Conservation (phyloP, 2,329 filamentous ascomycete species). For the Blastomyces parvus region DNA sequence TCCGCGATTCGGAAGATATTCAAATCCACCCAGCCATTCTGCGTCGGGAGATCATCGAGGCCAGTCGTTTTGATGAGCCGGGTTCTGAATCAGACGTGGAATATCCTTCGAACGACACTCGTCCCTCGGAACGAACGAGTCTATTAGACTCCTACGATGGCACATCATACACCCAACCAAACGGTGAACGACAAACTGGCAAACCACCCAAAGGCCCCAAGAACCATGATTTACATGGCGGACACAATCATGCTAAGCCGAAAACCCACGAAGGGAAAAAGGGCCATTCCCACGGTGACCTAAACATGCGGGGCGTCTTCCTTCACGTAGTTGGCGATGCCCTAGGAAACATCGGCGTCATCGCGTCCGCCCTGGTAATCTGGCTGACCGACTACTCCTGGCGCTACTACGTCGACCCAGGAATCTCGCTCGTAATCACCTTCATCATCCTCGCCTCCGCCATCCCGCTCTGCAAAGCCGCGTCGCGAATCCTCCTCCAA, state of each 20-base stretch:
- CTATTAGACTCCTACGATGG: constrained; percentile 36
- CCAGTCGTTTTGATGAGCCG: constrained; percentile 54
- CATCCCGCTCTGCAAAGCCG: constrained; percentile 44
- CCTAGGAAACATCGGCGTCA: constrained; percentile 41
- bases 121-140: constrained; percentile 37
- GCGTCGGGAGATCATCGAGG: constrained; percentile 83
- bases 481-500: constrained; percentile 74
- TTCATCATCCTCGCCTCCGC: constrained; percentile 53
- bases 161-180: constrained; percentile 25
- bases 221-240: constrained; percentile 46
- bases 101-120: constrained; percentile 41
- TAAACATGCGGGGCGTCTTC: constrained; percentile 82
- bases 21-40: constrained; percentile 85
- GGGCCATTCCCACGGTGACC: constrained; percentile 49
- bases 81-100: constrained; percentile 49
- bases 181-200: constrained; percentile 16
- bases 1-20: constrained; percentile 55
- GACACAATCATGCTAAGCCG: constrained; percentile 70
- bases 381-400: constrained; percentile 78
- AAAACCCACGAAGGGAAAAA: constrained; percentile 50
- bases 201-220: constrained; percentile 14
- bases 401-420: constrained; percentile 80
- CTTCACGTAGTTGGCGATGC: constrained; percentile 49
- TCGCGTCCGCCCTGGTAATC: constrained; percentile 66
- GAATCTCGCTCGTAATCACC: constrained; percentile 89